Evolutionary conservation across 2,329 filamentous ascomycete genomes (phyloP), one percentile per base, ranked within the genome.

Genomic region (Beauveria scarabaeidicola): DNA sequence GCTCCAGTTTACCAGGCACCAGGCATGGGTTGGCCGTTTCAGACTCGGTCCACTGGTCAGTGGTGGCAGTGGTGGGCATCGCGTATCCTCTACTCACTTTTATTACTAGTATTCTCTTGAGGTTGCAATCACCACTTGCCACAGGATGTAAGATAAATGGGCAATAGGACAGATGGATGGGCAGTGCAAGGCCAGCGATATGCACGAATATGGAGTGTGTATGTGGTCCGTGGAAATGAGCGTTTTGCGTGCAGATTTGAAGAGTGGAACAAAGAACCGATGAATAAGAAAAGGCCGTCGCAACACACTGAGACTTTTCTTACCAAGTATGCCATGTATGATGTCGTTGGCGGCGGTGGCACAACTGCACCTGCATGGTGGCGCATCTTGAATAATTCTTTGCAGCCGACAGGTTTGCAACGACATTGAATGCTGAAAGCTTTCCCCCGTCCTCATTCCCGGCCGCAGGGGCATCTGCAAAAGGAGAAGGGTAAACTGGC

Each of bases 1-100:
- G 52, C 52, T 55, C 53, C 53, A 56, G 43, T 56, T 56, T 56
- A 56, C 53, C 53, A 56, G 53, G 53, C 41, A 47, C 41, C 53
- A 15, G 27, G 53, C 43, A 56, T 48, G 43, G 53, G 29, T 40
- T 25, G 19, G 36, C 23, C 53, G 53, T 56, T 56, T 56, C 53
- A 56, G 53, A 27, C 43, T 40, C 29, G 21, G 43, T 43, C 29
- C 48, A 51, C 10, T 21, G 11, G 17, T 29, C 23, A 40, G 38
- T 13, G 4, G 19, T n/a, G 11, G 6, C 25, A 23, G 19, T 2
- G 17, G 23, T n/a, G 25, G 25, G 46, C 46, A 48, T 46, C 5
- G 8, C 43, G 8, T 10, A 25, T 21, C 44, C 44, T 47, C 44
- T 15, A 17, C 6, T 23, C 25, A 15, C 46, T 48, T 19, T 50